A percentile compares a stretch with the other conserved stretches of the same genome.
phyloP scores from a whole-genome alignment of 2,329 filamentous ascomycete genomes.

The Pseudogymnoascus sp. region DNA sequence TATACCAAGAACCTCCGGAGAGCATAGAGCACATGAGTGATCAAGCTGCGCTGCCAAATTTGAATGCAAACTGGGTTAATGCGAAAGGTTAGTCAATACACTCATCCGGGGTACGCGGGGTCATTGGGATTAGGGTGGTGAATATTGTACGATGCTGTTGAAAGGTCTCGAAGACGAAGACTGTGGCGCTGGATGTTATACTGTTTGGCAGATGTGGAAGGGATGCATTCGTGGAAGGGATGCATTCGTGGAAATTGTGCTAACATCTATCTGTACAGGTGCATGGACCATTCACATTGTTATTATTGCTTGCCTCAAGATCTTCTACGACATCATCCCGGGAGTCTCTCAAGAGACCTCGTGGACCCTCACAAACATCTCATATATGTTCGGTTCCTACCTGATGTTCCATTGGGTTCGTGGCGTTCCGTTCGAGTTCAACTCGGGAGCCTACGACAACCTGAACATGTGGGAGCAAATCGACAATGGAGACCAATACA shows the following conservation, averaged over 20 bases:
- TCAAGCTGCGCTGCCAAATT: constrained; percentile 85
- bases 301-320: constrained; percentile 83
- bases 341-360: constrained; percentile 96
- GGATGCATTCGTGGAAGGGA: not conserved
- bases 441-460: constrained; percentile 96
- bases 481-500: constrained; percentile 97
- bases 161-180: not conserved
- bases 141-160: not conserved
- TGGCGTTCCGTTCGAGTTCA: constrained; percentile 97
- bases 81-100: constrained; percentile 69
- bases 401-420: constrained; percentile 99
- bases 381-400: constrained; percentile 98
- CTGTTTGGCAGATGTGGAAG: not conserved
- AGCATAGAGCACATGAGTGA: constrained; percentile 97
- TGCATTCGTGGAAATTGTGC: not conserved
- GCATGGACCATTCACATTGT: constrained; percentile 98
- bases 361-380: constrained; percentile 97
- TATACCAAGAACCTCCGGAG: constrained; percentile 95
- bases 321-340: constrained; percentile 93
- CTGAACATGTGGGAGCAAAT: constrained; percentile 99
- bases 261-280: constrained; percentile 44
- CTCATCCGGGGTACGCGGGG: not conserved
- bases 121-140: not conserved
- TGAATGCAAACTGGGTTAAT: constrained; percentile 99
- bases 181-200: not conserved